Evolutionary conservation across 495 filamentous ascomycete genomes (phyloP).

Genomic region (Talaromyces nanjingensis): DNA sequence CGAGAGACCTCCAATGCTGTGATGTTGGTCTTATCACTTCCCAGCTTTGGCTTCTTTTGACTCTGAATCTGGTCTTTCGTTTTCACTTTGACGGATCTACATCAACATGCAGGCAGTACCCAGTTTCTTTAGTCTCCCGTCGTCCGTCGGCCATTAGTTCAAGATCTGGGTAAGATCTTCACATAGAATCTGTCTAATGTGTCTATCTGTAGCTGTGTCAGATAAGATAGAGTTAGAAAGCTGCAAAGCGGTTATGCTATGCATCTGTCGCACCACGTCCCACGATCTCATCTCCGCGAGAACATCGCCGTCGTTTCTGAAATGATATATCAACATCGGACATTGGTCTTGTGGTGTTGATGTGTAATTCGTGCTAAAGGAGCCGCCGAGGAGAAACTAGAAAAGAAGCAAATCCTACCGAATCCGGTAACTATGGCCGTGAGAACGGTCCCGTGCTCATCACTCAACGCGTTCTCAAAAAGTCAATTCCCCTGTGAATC

Average conservation of each 20-base stretch:
- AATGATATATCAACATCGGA: not conserved
- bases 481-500: not conserved
- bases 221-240: not conserved
- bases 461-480: not conserved
- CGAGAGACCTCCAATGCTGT: no score
- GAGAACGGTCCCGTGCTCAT: not conserved
- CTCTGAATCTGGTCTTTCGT: not conserved
- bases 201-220: not conserved
- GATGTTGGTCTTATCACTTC: not conserved
- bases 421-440: not conserved
- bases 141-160: not conserved
- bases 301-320: not conserved
- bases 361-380: not conserved
- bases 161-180: not conserved
- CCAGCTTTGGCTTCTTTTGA: not conserved
- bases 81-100: not conserved
- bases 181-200: not conserved
- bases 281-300: not conserved
- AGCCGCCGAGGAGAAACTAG: not conserved
- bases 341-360: not conserved
- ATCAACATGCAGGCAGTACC: not conserved
- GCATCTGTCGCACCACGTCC: not conserved
- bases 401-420: not conserved
- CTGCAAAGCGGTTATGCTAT: not conserved
- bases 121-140: slow-evolving; percentile 1